These are phyloP conservation scores for Boechera stricta DNA, from an alignment of 345 rosid genomes.

Conservation along the genomic window DNA sequence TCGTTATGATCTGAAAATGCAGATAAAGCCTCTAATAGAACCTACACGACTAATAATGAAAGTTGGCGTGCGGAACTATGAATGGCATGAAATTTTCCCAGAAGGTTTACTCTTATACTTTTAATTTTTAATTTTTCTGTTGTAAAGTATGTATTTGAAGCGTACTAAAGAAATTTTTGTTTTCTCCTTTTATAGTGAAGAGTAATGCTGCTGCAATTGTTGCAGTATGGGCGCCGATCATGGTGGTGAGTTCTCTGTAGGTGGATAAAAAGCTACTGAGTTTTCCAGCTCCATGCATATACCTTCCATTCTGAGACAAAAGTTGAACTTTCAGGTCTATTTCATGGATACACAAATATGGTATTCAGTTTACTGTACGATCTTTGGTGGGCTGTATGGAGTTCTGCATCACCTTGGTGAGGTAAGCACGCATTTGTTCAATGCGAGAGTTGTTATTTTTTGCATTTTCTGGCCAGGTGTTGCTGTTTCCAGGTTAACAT, in stretches of 20 bases:
- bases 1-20: constrained; percentile 44
- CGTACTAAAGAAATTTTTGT: constrained; percentile 23
- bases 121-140: neutral
- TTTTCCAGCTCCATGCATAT: constrained; percentile 11
- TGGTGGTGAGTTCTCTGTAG: constrained; percentile 68
- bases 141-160: constrained; percentile 9
- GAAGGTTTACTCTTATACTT: constrained; percentile 54
- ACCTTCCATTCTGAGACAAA: constrained; percentile 9
- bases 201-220: constrained; percentile 88
- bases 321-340: constrained; percentile 65
- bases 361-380: constrained; percentile 94
- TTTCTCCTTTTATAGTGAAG: constrained; percentile 59
- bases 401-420: constrained; percentile 98
- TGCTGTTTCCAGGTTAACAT: constrained; percentile 39
- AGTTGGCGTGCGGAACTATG: constrained; percentile 71
- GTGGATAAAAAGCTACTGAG: neutral
- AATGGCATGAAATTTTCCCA: constrained; percentile 92
- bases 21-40: constrained; percentile 88
- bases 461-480: constrained; percentile 14
- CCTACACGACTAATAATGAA: constrained; percentile 82
- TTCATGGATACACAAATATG: constrained; percentile 98
- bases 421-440: constrained; percentile 56
- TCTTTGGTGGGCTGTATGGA: constrained; percentile 93
- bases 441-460: constrained; percentile 13
- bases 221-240: constrained; percentile 95